Conservation (phyloP, 2,329 filamentous ascomycete genomes). For the Thielaviopsis ethacetica region DNA sequence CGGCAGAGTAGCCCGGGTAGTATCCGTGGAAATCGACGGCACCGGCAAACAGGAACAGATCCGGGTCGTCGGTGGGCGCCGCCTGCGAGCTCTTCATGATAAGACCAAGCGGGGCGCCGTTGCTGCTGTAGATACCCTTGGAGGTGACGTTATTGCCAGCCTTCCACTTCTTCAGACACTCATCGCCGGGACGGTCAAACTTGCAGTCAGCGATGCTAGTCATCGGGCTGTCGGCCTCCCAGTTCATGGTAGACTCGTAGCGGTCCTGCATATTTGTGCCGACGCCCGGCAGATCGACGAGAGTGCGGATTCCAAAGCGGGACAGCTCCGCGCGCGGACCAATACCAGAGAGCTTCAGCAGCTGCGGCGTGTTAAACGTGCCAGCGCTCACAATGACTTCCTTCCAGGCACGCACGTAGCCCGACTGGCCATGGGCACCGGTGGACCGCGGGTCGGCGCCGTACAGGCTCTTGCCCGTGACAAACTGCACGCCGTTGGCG, state of each 20-base stretch:
- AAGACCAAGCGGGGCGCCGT: constrained; percentile 12
- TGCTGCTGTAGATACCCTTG: constrained; percentile 11
- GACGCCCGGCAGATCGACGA: constrained; percentile 30
- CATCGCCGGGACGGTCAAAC: constrained; percentile 10
- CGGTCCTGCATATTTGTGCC: constrained; percentile 33
- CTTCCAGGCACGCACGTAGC: constrained; percentile 15
- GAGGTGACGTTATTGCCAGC: background rate
- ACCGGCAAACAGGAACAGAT: constrained; percentile 37
- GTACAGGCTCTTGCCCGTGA: constrained; percentile 14
- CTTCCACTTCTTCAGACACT: constrained; percentile 7
- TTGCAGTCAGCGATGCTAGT: constrained; percentile 6
- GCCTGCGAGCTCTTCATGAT: constrained; percentile 10
- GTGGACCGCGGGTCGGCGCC: constrained; percentile 16
- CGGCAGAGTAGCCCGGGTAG: constrained; percentile 35
- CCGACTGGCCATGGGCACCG: background rate
- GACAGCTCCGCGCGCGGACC: constrained; percentile 26
- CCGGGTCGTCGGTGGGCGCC: constrained; percentile 23
- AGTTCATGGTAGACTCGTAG: constrained; percentile 23
- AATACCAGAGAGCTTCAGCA: constrained; percentile 35
- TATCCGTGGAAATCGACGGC: constrained; percentile 39
- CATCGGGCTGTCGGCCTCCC: constrained; percentile 5
- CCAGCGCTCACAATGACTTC: constrained; percentile 35
- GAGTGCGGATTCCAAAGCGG: constrained; percentile 26
- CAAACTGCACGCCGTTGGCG: background rate
- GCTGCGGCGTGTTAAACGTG: constrained; percentile 32